Base-by-base conservation (phyloP, 257 asterid genomes). In the Solanum chilense region DNA sequence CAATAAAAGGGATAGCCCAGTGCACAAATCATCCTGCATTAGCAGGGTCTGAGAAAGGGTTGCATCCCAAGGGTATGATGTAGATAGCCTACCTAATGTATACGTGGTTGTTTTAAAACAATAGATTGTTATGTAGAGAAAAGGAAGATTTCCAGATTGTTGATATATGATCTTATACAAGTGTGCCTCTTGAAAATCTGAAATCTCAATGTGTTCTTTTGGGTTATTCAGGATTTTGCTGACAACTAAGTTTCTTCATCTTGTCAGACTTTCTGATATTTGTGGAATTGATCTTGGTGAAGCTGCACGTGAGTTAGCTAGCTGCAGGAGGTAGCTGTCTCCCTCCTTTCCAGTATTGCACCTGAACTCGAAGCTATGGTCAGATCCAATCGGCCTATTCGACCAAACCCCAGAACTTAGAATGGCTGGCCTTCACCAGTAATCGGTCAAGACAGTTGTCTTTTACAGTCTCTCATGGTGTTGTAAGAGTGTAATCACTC, bases 241-340 rank as follows among this genome's bases (percentile, higher is more conserved):
- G 27, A 33, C 45, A 33, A 71, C 78, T 71, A 27, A 71, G 1
- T 71, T 33, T 71, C 80, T 3, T 70, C n/a, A 9, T 71, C 45
- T 71, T 39, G 52, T 93, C 39, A 87, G 91, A 88, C 90, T 94
- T 5, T 91, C 95, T 27, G 94, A 94, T 87, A 86, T 93, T 9
- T 92, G 95, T 88, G 93, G 95, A 29, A 76, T 92, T 60, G 94
- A 94, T 92, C 92, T 94, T 27, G 92, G 87, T 13, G 87, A 92
- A 77, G 95, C 95, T 87, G 95, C 91, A 7, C 93, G 2, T 9
- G 47, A 35, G 29, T 37, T 73, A 37, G 31, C 49, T 21, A 74
- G 82, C 0, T 16, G 52, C 18, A 37, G 52, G 18, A 37, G 52
- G 82, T 74, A 23, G 31, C 16, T 11, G 52, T 74, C 31, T 39